These are phyloP conservation scores for Neoarthrinium moseri DNA, from an alignment of 2,329 filamentous ascomycete species.

Conservation along the genomic window DNA sequence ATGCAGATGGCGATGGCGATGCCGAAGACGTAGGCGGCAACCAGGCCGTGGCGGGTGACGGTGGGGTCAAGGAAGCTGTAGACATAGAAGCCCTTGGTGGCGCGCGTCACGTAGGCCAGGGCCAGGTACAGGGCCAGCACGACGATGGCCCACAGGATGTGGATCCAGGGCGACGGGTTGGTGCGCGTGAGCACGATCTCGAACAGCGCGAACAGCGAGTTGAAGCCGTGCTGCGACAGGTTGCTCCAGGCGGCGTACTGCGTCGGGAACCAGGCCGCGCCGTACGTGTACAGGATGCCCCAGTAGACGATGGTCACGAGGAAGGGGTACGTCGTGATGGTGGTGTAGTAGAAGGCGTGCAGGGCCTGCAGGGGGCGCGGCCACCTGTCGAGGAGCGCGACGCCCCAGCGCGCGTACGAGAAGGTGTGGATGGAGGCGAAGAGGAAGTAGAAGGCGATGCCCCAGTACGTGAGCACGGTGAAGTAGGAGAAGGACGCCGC, in stretches of 20 bases:
- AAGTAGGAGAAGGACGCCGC: conserved; percentile 74
- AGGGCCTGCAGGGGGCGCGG: conserved; percentile 63
- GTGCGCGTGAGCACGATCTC: conserved; percentile 72
- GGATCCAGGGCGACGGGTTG: conserved; percentile 54
- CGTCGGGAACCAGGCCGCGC: conserved; percentile 55
- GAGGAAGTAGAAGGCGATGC: conserved; percentile 75
- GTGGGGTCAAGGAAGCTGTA: conserved; percentile 74
- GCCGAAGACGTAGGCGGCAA: conserved; percentile 62
- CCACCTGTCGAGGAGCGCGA: conserved; percentile 56
- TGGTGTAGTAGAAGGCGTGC: conserved; percentile 64
- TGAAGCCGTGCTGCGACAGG: conserved; percentile 73
- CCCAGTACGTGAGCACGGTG: conserved; percentile 81
- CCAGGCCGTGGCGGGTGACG: conserved; percentile 48
- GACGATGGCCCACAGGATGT: conserved; percentile 67
- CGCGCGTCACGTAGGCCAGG: conserved; percentile 71
- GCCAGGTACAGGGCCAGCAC: conserved; percentile 70
- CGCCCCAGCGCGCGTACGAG: conserved; percentile 57
- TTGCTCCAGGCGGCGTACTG: conserved; percentile 62
- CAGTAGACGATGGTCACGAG: conserved; percentile 73
- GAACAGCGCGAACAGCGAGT: conserved; percentile 71
- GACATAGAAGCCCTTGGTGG: conserved; percentile 70
- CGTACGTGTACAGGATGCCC: conserved; percentile 65
- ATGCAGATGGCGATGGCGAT: conserved; percentile 41
- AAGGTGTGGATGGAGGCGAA: conserved; percentile 67
- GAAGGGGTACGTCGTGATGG: conserved; percentile 62